Percentiles rank a stretch among this genome's conserved stretches.
These are phyloP conservation scores for Fimicolochytrium jonesii DNA, from an alignment of 192 early-diverging fungal genomes.

Conservation along the genomic window DNA sequence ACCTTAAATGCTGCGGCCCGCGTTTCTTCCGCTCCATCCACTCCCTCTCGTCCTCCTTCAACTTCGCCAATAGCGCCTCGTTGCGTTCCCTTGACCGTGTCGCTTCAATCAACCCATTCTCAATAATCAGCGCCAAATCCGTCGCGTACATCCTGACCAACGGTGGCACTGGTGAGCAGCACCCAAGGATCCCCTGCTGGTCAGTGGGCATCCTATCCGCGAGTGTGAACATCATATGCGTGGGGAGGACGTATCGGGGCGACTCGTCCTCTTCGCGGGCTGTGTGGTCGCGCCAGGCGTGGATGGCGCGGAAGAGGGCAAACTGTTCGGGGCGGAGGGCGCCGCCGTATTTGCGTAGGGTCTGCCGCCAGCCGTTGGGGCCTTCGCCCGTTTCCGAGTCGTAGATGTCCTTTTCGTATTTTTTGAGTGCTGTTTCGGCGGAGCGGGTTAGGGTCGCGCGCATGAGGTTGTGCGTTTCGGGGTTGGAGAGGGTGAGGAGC, in stretches of 20 bases:
- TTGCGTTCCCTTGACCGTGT: not conserved
- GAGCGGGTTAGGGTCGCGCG: conserved; percentile 62
- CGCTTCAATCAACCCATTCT: conserved; percentile 21
- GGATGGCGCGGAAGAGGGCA: conserved; percentile 81
- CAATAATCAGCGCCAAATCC: conserved; percentile 59
- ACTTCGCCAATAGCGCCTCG: conserved; percentile 14
- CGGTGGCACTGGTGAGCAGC: conserved; percentile 79
- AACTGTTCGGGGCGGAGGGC: conserved; percentile 51
- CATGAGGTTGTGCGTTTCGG: conserved; percentile 63
- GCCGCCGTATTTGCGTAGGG: conserved; percentile 56
- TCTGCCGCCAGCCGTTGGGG: conserved; percentile 70
- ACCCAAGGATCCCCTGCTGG: conserved; percentile 57
- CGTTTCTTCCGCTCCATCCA: conserved; percentile 16
- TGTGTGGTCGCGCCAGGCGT: conserved; percentile 86
- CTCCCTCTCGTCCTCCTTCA: conserved; percentile 24
- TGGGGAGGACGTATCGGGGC: conserved; percentile 80
- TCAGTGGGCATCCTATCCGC: conserved; percentile 72
- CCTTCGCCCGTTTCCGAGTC: conserved; percentile 77
- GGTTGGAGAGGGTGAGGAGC: conserved; percentile 60
- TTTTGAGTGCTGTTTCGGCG: conserved; percentile 58
- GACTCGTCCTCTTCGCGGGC: conserved; percentile 95
- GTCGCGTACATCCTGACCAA: conserved; percentile 76
- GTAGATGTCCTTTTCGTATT: conserved; percentile 80
- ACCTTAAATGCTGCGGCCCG: conserved; percentile 22
- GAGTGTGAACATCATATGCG: conserved; percentile 78